A percentile compares a stretch with the other conserved stretches of the same genome.
Evolutionary conservation across 495 filamentous ascomycete species (phyloP).

Genomic region (Mytilinidion resinicola): DNA sequence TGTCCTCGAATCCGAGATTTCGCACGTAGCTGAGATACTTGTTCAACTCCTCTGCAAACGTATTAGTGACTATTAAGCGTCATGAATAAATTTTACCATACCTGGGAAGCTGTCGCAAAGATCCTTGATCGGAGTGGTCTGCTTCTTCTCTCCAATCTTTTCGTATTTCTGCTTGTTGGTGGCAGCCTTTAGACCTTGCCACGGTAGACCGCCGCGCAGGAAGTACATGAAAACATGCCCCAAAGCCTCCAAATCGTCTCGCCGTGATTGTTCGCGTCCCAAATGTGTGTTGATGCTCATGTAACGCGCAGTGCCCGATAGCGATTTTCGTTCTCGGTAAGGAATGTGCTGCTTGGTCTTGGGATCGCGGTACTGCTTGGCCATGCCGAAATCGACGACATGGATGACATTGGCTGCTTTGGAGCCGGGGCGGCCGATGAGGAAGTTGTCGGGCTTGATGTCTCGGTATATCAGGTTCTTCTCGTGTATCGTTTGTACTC

Average conservation of each 20-base stretch:
- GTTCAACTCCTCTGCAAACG: conserved; percentile 74
- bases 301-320: conserved; percentile 95
- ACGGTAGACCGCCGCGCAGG: conserved; percentile 87
- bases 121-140: conserved; percentile 93
- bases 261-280: conserved; percentile 89
- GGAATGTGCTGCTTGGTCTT: conserved; percentile 99
- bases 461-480: conserved; percentile 99
- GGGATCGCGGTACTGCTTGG: conserved; percentile 97
- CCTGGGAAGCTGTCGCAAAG: conserved; percentile 91
- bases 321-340: conserved; percentile 93
- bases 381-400: conserved; percentile 99
- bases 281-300: conserved; percentile 99
- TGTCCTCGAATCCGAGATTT: conserved; percentile 97
- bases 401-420: conserved; percentile 98
- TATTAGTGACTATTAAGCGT: conserved; percentile 9
- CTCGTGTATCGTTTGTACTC: conserved; percentile 98
- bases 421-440: conserved; percentile 87
- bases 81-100: conserved; percentile 31
- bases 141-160: conserved; percentile 99
- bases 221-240: conserved; percentile 99
- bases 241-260: conserved; percentile 93
- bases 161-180: conserved; percentile 99
- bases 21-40: conserved; percentile 96
- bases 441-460: conserved; percentile 99
- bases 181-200: conserved; percentile 97